Conservation (phyloP, 768 basidiomycete species). For the Epithele typhae region DNA sequence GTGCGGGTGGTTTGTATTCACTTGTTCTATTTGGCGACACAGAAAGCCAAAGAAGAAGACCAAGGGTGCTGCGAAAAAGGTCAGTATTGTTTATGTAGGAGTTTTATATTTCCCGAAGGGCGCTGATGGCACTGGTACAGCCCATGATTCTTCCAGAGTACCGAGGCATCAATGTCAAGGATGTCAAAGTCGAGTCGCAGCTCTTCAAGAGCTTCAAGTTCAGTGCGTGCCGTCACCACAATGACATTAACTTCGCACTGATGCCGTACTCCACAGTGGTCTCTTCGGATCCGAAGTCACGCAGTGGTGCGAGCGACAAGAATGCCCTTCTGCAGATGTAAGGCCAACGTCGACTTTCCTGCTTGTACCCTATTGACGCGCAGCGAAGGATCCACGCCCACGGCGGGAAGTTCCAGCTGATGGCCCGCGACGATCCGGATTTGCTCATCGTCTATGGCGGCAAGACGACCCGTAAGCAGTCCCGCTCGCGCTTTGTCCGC, state of each 20-base stretch:
- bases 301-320: conserved; percentile 64
- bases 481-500: too few species aligned
- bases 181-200: conserved; percentile 53
- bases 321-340: conserved; percentile 65
- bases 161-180: conserved; percentile 57
- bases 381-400: conserved; percentile 70
- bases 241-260: background rate
- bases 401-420: conserved; percentile 63
- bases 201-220: conserved; percentile 78
- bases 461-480: conserved; percentile 54
- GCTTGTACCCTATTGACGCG: too few species aligned
- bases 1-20: too few species aligned
- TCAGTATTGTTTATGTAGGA: conserved; percentile 20
- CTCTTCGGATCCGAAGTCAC: conserved; percentile 68
- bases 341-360: conserved; percentile 15
- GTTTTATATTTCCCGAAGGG: too few species aligned
- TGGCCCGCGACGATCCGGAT: conserved; percentile 50
- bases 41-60: conserved; percentile 53
- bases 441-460: conserved; percentile 68
- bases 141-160: conserved; percentile 60
- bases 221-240: conserved; percentile 44
- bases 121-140: too few species aligned
- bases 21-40: background rate
- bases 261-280: conserved; percentile 47
- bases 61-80: conserved; percentile 48